Evolutionary conservation across 345 rosid species (phyloP), one percentile per base, ranked within the genome.

Genomic region (Lepidium africanum): DNA sequence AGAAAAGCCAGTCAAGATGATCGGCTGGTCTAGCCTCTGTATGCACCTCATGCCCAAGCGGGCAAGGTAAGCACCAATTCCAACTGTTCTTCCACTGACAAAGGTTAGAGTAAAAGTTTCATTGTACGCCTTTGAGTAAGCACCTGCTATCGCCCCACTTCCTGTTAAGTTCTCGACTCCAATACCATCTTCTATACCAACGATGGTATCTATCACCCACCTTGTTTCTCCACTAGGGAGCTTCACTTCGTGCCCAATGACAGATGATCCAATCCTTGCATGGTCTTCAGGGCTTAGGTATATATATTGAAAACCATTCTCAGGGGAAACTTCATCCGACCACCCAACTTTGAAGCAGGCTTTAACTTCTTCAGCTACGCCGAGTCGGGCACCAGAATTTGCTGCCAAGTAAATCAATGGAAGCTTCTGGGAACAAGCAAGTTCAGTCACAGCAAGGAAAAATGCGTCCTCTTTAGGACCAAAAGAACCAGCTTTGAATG

Each of bases 21-120:
- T 94, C 19, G 99, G 99, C 78, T 94, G 99, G 75, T 94, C 99
- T 37, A 94, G 86, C 78, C 99, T 87, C 80, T 94, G 99, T 77
- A 94, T 94, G 84, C 99, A 94, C 60, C 99, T 80, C 96, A 94
- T 94, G 47, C 99, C 99, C 52, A 94, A 89, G 63, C 99, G 87
- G 69, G 99, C 90, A 79, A 94, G 97, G 74, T 94, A 94, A 67
- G 99, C 99, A 71, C 99, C 99, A 11, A 94, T 91, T 48, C 99
- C 99, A 45, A 94, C 99, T 6, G 99, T 91, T 76, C 97, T 81
- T 23, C 99, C 96, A 35, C 96, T 91, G 38, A 94, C 99, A 72
- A 89, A 94, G 9, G 99, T 94, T 61, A 91, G 73, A 48, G 99
- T 94, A 80, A 94, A 91, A 10, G 93, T 94, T 82, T 94, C 99